phyloP scores from a whole-genome alignment of 106 monocot species.

The Alisma plantagoaquatica region DNA sequence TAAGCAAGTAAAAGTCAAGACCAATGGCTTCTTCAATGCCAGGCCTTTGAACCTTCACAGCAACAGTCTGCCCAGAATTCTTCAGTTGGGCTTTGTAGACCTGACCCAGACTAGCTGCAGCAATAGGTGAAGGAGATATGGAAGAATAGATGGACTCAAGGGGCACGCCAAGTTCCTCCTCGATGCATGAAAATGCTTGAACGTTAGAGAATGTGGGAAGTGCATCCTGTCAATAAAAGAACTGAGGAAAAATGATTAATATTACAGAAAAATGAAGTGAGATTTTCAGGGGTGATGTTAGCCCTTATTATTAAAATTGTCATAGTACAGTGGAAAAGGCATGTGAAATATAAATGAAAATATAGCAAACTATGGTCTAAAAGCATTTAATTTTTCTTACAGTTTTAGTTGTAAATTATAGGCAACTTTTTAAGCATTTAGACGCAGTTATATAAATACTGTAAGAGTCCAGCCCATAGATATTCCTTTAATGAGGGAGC shows the following conservation, averaged over 20 bases:
- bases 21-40: slow-evolving; percentile 91
- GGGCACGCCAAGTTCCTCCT: slow-evolving; percentile 67
- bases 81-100: slow-evolving; percentile 91
- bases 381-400: too few relatives aligned
- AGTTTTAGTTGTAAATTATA: too few relatives aligned
- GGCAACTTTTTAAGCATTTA: too few relatives aligned
- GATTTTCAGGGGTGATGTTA: too few relatives aligned
- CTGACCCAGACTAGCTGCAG: slow-evolving; percentile 97
- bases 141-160: slow-evolving; percentile 80
- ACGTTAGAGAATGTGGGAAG: slow-evolving; percentile 86
- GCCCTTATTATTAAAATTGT: too few relatives aligned
- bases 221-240: slow-evolving; percentile 56
- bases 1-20: slow-evolving; percentile 79
- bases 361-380: too few relatives aligned
- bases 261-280: neutral
- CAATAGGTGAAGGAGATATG: slow-evolving; percentile 90
- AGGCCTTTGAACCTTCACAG: slow-evolving; percentile 93
- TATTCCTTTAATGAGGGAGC: too few relatives aligned
- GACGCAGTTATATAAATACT: too few relatives aligned
- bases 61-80: slow-evolving; percentile 71
- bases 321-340: too few relatives aligned
- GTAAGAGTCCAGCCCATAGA: too few relatives aligned
- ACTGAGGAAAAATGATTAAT: neutral
- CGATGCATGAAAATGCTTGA: slow-evolving; percentile 91
- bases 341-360: too few relatives aligned